Evolutionary conservation across 352 stramenopile species (phyloP).

Genomic region (Phytophthora hibernalis): DNA sequence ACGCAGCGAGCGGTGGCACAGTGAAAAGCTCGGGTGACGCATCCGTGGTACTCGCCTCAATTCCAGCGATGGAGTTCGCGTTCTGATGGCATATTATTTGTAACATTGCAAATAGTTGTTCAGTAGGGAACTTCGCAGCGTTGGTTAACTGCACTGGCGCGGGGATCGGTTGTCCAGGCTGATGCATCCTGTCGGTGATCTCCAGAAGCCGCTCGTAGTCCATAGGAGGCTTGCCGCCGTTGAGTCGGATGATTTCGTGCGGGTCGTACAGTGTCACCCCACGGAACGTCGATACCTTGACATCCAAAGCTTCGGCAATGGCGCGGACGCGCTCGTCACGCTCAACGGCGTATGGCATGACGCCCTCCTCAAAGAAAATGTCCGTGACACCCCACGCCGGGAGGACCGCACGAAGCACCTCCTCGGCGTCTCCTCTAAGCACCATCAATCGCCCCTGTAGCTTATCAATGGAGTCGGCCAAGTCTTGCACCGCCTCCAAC

Average conservation of each 20-base stretch:
- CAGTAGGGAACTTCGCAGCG: constrained; percentile 27
- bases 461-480: constrained; percentile 48
- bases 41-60: constrained; percentile 7
- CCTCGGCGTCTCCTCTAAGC: constrained; percentile 60
- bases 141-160: constrained; percentile 36
- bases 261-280: constrained; percentile 70
- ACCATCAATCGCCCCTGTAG: constrained; percentile 58
- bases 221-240: constrained; percentile 46
- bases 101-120: constrained; percentile 41
- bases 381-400: constrained; percentile 71
- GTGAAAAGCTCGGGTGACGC: constrained; percentile 37
- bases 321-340: constrained; percentile 52
- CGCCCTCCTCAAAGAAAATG: constrained; percentile 71
- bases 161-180: constrained; percentile 55
- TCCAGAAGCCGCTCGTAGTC: constrained; percentile 67
- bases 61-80: constrained; percentile 38
- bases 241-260: constrained; percentile 58
- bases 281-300: constrained; percentile 45
- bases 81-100: constrained; percentile 35
- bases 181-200: constrained; percentile 58
- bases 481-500: constrained; percentile 90
- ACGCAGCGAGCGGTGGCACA: constrained; percentile 47
- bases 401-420: constrained; percentile 60
- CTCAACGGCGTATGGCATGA: constrained; percentile 55
- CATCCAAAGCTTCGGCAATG: constrained; percentile 41